Conservation (phyloP, 2,329 filamentous ascomycete genomes). For the Ophiocordyceps camponoti-rufipedis region DNA sequence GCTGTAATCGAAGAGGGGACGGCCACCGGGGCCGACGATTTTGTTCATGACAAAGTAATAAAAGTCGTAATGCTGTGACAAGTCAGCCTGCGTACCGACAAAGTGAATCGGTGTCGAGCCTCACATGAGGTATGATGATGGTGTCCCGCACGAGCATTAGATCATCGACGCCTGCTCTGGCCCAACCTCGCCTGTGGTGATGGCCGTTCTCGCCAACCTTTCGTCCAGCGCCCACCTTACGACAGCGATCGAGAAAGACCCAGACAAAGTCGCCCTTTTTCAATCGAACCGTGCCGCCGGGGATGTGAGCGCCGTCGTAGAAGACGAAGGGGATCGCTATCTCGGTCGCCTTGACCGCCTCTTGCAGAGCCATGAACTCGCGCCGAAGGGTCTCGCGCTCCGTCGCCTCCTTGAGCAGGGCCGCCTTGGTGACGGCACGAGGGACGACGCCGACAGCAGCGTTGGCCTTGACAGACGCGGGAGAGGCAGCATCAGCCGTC, state of each 20-base stretch:
- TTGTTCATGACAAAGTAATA: slow-evolving; percentile 94
- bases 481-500: too few species aligned
- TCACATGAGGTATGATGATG: slow-evolving; percentile 84
- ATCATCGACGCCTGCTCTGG: slow-evolving; percentile 84
- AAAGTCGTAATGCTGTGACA: slow-evolving; percentile 74
- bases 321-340: slow-evolving; percentile 91
- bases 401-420: slow-evolving; percentile 60
- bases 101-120: slow-evolving; percentile 10
- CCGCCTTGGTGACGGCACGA: slow-evolving; percentile 51
- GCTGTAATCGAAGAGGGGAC: slow-evolving; percentile 59
- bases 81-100: background rate
- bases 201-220: slow-evolving; percentile 54
- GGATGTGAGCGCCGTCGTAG: slow-evolving; percentile 83
- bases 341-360: slow-evolving; percentile 74
- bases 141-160: slow-evolving; percentile 82
- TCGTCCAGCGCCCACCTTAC: slow-evolving; percentile 74
- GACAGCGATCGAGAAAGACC: slow-evolving; percentile 80
- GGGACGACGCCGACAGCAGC: slow-evolving; percentile 44
- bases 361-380: slow-evolving; percentile 71
- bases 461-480: slow-evolving; percentile 35
- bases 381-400: slow-evolving; percentile 61
- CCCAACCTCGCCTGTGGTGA: slow-evolving; percentile 58
- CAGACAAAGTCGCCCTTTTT: slow-evolving; percentile 90
- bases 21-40: slow-evolving; percentile 52
- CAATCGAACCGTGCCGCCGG: slow-evolving; percentile 65